Conservation (phyloP, 129 eudicot species). For the Cynara cardunculus region DNA sequence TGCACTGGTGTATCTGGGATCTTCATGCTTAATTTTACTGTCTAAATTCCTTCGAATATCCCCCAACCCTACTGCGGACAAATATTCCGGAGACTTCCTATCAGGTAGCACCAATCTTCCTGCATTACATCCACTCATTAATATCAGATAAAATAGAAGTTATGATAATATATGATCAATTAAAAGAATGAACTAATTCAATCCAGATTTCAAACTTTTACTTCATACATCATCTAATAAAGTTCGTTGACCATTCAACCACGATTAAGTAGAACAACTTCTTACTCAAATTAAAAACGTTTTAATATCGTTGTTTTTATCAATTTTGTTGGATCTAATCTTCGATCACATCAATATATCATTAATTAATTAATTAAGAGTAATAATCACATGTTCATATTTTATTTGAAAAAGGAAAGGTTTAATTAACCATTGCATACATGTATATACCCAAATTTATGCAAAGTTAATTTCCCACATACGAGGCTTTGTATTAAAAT, state of each 20-base stretch:
- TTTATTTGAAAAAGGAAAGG: neutral
- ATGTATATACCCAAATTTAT: neutral
- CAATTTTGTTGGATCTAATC: neutral
- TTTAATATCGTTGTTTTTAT: neutral
- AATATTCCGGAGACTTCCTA: constrained; percentile 28
- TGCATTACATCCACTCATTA: neutral
- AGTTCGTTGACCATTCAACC: too few species aligned
- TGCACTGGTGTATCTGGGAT: constrained; percentile 41
- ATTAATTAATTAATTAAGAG: too few species aligned
- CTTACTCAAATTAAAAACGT: neutral
- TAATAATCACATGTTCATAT: neutral
- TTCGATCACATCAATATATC: neutral
- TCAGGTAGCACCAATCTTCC: constrained; percentile 35
- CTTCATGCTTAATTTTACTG: constrained; percentile 32
- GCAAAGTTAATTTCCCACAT: too few species aligned
- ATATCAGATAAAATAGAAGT: neutral
- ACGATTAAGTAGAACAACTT: neutral
- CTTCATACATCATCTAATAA: too few species aligned
- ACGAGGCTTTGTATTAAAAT: too few species aligned
- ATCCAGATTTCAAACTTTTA: too few species aligned
- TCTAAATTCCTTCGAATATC: constrained; percentile 25
- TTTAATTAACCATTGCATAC: neutral
- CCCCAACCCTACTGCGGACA: constrained; percentile 22
- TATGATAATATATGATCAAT: too few species aligned
- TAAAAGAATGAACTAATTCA: too few species aligned